These are phyloP conservation scores for Myrica gale DNA, from an alignment of 306 rosid species.

Conservation along the genomic window DNA sequence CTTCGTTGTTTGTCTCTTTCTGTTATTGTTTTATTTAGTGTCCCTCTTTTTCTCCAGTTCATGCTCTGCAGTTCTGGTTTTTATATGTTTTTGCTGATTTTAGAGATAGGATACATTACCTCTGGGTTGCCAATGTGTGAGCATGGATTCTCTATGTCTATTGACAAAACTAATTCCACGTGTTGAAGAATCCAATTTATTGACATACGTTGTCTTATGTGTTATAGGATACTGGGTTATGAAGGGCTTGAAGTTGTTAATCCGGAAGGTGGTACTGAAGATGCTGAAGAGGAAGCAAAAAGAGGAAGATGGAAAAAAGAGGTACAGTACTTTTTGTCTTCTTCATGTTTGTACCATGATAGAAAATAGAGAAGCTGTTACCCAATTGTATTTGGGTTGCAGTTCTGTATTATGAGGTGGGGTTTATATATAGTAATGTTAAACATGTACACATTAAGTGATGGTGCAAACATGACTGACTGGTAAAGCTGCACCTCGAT, in stretches of 20 bases:
- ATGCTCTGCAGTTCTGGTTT: not conserved
- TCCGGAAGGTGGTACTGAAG: constrained; percentile 97
- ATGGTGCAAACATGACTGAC: not conserved
- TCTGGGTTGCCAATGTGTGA: not conserved
- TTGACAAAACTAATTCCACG: constrained; percentile 2
- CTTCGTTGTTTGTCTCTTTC: not conserved
- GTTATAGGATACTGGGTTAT: constrained; percentile 39
- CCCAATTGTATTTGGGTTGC: not conserved
- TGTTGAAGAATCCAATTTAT: constrained; percentile 16
- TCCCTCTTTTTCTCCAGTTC: not conserved
- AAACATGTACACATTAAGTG: not conserved
- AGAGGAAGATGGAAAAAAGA: constrained; percentile 94
- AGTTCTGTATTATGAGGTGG: not conserved
- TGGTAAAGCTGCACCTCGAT: not conserved
- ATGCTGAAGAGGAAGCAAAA: constrained; percentile 86
- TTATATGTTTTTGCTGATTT: not conserved
- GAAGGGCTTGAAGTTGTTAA: constrained; percentile 95
- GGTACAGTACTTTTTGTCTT: constrained; percentile 40
- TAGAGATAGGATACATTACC: not conserved
- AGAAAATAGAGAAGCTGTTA: not conserved
- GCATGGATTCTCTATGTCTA: not conserved
- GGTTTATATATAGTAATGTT: not conserved
- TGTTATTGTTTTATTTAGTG: not conserved
- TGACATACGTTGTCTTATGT: not conserved
- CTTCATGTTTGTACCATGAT: not conserved